A percentile compares a stretch with the other conserved stretches of the same genome.
These are phyloP conservation scores for Solanum piurae DNA, from an alignment of 257 asterid genomes.

Conservation along the genomic window DNA sequence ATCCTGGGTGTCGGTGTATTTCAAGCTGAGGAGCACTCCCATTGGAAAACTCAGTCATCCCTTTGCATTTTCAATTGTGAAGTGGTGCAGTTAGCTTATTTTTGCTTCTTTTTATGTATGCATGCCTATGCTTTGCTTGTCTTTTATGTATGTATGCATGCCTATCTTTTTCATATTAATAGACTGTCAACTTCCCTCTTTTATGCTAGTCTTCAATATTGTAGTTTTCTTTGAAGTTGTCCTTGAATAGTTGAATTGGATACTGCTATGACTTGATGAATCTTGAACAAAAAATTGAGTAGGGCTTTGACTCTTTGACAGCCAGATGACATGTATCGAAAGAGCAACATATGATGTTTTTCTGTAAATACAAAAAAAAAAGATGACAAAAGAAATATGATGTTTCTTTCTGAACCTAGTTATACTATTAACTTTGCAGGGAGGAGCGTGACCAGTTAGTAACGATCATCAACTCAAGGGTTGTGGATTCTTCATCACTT, in stretches of 20 bases:
- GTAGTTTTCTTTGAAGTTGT: background rate
- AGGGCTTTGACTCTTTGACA: background rate
- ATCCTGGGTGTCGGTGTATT: background rate
- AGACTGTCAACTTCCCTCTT: background rate
- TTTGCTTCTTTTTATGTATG: background rate
- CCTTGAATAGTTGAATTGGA: background rate
- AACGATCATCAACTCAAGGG: slow-evolving; percentile 54
- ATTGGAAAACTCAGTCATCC: background rate
- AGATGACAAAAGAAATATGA: background rate
- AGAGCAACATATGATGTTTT: background rate
- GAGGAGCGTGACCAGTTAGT: slow-evolving; percentile 67
- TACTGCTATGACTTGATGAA: background rate
- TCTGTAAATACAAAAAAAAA: background rate
- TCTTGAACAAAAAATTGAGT: background rate
- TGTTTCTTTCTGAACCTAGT: background rate
- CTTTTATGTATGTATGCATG: background rate
- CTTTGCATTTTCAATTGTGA: background rate
- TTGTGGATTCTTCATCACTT: slow-evolving; percentile 27
- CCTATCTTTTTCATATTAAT: background rate
- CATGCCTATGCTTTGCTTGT: background rate
- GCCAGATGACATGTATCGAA: background rate
- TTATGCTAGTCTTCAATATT: background rate
- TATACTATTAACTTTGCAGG: slow-evolving; percentile 26
- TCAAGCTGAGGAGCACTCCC: background rate
- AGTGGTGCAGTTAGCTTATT: background rate